A percentile compares a stretch with the other conserved stretches of the same genome.
Conservation (phyloP, 2,329 filamentous ascomycete species). For the Trichothecium roseum region DNA sequence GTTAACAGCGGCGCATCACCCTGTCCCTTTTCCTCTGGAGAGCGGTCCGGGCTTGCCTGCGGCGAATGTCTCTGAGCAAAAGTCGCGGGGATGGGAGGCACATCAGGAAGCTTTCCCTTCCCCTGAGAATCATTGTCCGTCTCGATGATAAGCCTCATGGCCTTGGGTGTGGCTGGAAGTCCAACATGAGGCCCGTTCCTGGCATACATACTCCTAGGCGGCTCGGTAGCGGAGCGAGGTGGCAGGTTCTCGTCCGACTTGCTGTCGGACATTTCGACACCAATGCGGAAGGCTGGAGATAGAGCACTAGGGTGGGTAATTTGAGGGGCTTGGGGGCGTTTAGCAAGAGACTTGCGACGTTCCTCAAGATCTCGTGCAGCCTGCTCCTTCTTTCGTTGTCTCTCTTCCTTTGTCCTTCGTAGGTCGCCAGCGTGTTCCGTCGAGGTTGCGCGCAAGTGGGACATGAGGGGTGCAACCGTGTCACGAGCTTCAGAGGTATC, state of each 20-base stretch:
- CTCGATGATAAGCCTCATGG: constrained; percentile 74
- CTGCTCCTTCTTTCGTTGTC: constrained; percentile 58
- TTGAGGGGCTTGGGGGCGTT: constrained; percentile 66
- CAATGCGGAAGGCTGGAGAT: constrained; percentile 14
- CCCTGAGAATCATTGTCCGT: constrained; percentile 30
- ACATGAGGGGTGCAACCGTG: constrained; percentile 17
- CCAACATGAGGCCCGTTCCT: constrained; percentile 50
- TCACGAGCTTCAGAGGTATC: constrained; percentile 19
- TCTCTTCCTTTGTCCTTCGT: constrained; percentile 46
- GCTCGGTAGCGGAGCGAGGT: constrained; percentile 55
- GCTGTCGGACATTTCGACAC: constrained; percentile 33
- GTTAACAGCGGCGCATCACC: constrained; percentile 26
- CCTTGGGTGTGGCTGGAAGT: constrained; percentile 82
- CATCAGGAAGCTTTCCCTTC: constrained; percentile 35
- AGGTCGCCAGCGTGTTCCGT: constrained; percentile 43
- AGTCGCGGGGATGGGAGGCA: constrained; percentile 40
- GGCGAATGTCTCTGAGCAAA: constrained; percentile 33
- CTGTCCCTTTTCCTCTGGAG: constrained; percentile 8
- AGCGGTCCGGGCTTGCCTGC: constrained; percentile 21
- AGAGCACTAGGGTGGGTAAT: constrained; percentile 65
- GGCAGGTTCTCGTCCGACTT: constrained; percentile 33
- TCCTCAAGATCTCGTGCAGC: constrained; percentile 83
- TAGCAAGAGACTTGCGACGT: constrained; percentile 71
- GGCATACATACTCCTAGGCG: constrained; percentile 41
- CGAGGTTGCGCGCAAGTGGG: constrained; percentile 25